A percentile compares a stretch with the other conserved stretches of the same genome.
Evolutionary conservation across 2,329 filamentous ascomycete species (phyloP).

Genomic region (Rugonectria rugulosa): DNA sequence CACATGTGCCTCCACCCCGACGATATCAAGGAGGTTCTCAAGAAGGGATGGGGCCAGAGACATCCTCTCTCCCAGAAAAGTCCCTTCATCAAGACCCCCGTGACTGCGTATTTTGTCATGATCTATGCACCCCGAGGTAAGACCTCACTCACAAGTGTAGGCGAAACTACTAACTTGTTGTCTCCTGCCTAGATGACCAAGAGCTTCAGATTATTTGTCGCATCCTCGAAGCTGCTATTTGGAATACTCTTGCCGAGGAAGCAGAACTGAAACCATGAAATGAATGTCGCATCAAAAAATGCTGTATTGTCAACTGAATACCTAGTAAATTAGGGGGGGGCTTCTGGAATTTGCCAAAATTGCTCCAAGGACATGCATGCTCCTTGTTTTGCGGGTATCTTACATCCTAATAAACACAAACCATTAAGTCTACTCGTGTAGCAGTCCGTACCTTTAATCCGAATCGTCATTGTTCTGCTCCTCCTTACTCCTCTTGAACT

Average conservation of each 20-base stretch:
- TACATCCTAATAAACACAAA: constrained; percentile 31
- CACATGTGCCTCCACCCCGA: constrained; percentile 83
- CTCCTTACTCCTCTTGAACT: constrained; percentile 73
- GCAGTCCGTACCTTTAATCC: constrained; percentile 32
- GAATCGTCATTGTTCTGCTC: constrained; percentile 55
- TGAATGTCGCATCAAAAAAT: constrained; percentile 15
- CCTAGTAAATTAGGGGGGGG: not conserved
- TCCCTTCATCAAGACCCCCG: constrained; percentile 68
- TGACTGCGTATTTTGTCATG: constrained; percentile 80
- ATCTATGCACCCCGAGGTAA: constrained; percentile 77
- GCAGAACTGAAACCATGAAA: constrained; percentile 44
- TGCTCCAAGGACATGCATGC: not conserved
- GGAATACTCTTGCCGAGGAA: constrained; percentile 64
- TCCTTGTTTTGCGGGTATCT: constrained; percentile 36
- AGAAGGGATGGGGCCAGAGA: constrained; percentile 80
- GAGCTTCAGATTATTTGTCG: constrained; percentile 73
- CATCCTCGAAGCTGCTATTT: constrained; percentile 78
- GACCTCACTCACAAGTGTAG: constrained; percentile 20
- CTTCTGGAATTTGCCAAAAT: not conserved
- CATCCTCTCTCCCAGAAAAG: constrained; percentile 72
- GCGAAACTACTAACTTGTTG: constrained; percentile 3
- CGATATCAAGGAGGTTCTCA: constrained; percentile 75
- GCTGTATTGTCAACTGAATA: not conserved
- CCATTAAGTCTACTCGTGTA: constrained; percentile 7
- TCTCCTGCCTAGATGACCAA: constrained; percentile 55